Base-by-base conservation (phyloP, 345 rosid genomes). In the Gossypium ekmanianum region DNA sequence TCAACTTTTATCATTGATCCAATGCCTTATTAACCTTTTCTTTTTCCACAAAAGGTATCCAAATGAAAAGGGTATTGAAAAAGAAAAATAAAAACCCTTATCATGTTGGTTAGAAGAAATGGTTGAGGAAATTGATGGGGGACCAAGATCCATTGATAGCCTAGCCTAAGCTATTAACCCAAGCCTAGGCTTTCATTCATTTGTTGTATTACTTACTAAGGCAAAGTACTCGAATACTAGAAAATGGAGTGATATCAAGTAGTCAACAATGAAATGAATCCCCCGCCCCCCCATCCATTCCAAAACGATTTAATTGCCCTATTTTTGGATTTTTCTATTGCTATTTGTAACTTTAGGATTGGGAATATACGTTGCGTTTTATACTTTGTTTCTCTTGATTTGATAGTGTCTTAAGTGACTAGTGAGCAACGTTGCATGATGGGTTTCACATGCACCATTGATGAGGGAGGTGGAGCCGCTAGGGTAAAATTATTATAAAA, bases 261-360 rank as follows among this genome's bases (percentile, higher is more conserved):
- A 82, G 90, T 89, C 93, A 88, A 88, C 86, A 58, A 45, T 3
- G 75, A 79, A 83, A 91, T 88, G 74, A 83, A 83, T 39, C 65
- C 39, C 39, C 39, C 39, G 57, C 56, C 54, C 72, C 68, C 2
- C 44, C 18, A 12, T 3, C 52, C 41, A 12, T 76, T 76, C 63
- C 75, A 78, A 61, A 69, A 68, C 43, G 44, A 52, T 72, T 72
- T 77, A 50, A 78, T 72, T 82, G 27, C 61, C 65, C 20, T 50
- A 27, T 68, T 10, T 48, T 69, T 34, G 41, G 7, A 34, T 71
- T 68, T 76, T 58, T 48, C 26, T 68, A 10, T 39, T 39, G 48
- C 16, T 47, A 6, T 34, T 64, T 45, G 41, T 52, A 45, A 62
- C 20, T 68, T 61, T 64, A 44, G 22, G 12, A 39, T 48, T 22